phyloP scores from a whole-genome alignment of 2,329 filamentous ascomycete genomes.

The Cladosporium velox region DNA sequence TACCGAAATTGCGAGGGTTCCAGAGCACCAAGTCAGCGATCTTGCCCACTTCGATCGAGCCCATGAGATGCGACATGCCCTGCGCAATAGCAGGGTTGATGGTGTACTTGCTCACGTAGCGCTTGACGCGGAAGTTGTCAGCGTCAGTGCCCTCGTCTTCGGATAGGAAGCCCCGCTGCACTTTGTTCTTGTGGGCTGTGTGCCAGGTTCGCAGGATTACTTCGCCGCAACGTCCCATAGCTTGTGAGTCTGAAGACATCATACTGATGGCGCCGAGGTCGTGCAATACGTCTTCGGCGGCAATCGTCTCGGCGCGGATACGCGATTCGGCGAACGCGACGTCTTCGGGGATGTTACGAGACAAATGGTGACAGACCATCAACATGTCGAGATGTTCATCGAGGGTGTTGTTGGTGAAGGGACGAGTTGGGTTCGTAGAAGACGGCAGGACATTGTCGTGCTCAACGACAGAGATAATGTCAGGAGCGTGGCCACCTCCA shows the following conservation, averaged over 20 bases:
- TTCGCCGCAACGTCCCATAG: conserved; percentile 95
- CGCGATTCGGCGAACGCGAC: conserved; percentile 93
- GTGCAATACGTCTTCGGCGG: conserved; percentile 92
- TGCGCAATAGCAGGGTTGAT: conserved; percentile 91
- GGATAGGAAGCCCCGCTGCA: conserved; percentile 72
- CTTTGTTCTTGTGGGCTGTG: conserved; percentile 95
- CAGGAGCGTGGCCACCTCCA: conserved; percentile 89
- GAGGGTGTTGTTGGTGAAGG: conserved; percentile 87
- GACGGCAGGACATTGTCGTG: conserved; percentile 84
- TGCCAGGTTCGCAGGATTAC: conserved; percentile 94
- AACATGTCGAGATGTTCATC: conserved; percentile 98
- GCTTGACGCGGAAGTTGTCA: conserved; percentile 89
- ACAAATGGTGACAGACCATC: conserved; percentile 96
- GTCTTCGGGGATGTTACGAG: conserved; percentile 90
- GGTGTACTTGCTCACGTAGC: conserved; percentile 94
- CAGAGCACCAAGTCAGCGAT: conserved; percentile 86
- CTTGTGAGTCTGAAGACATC: conserved; percentile 95
- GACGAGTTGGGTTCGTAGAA: conserved; percentile 88
- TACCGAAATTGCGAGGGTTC: conserved; percentile 82
- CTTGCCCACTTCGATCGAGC: conserved; percentile 85
- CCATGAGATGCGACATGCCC: conserved; percentile 84
- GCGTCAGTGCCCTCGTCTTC: conserved; percentile 78
- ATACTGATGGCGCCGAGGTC: conserved; percentile 94
- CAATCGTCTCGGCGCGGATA: conserved; percentile 94
- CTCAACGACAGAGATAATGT: conserved; percentile 93